Percentiles rank a stretch among this genome's conserved stretches.
Evolutionary conservation across 148 eudicot genomes (phyloP).

Genomic region (Polygonum maritimum): DNA sequence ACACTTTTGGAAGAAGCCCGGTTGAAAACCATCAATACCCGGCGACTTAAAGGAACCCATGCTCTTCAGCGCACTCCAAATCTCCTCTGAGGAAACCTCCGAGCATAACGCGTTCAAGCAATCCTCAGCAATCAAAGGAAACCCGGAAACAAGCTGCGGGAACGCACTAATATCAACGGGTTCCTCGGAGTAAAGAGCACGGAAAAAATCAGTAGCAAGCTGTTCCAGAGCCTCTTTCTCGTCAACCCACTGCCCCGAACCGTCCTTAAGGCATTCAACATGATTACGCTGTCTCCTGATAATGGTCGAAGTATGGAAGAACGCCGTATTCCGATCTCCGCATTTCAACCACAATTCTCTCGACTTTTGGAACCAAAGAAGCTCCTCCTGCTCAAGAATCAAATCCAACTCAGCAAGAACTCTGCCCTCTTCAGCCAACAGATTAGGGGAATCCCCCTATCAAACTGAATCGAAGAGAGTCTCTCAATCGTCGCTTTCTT

Average conservation of each 20-base stretch:
- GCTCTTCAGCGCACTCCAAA: not conserved
- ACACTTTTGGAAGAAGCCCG: not conserved
- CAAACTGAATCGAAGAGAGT: not conserved
- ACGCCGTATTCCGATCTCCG: not conserved
- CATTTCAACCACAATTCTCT: not conserved
- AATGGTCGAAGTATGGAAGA: not conserved
- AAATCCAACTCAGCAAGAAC: not conserved
- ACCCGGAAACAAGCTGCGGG: not conserved
- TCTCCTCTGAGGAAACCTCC: not conserved
- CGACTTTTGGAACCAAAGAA: not conserved
- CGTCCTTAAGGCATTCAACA: not conserved
- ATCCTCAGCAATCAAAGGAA: not conserved
- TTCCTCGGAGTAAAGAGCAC: not conserved
- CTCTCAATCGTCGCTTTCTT: not conserved
- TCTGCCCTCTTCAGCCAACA: not conserved
- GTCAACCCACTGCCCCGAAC: not conserved
- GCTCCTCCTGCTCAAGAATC: not conserved
- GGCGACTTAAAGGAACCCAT: not conserved
- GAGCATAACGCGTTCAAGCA: not conserved
- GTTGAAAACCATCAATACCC: not conserved
- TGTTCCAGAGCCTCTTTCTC: not conserved
- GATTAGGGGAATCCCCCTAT: not conserved
- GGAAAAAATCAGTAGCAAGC: not conserved
- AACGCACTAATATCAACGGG: not conserved
- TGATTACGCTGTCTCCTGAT: not conserved